Base-by-base conservation (phyloP, 805 yeast species). In the Saccharomycopsis fermentans region DNA sequence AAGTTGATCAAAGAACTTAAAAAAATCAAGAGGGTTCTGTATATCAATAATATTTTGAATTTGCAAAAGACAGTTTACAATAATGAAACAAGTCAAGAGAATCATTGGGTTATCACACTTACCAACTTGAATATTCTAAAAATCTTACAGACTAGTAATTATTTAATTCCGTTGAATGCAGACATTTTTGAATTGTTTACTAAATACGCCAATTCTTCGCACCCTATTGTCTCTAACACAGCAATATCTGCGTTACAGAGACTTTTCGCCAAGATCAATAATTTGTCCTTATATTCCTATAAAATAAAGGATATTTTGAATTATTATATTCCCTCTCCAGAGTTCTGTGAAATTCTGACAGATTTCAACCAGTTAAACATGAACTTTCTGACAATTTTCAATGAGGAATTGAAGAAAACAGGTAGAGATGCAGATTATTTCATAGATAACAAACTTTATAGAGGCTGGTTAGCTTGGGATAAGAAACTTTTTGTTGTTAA, bases 401-500 rank as follows among this genome's bases (percentile, higher is more conserved):
- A 70, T 48, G 59, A 65, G 4, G 94, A 87, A 63, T 71, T 86
- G 74, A 65, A 67, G 11, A 80, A 81, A 61, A 54, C 16, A 6
- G 69, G 73, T 14, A 69, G 72, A 0, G 58, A 69, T 24, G 86
- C 87, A 1, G 63, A 63, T 1, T 84, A 74, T 63, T 89, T 71
- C 65, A 74, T 85, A 63, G 90, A 86, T 65, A 77, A 77, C 34
- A 79, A 77, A 56, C 72, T 78, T 2, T 76, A 74, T 65, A 71
- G 74, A 8, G 94, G 96, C 0, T 86, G 90, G 82, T 69, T 87
- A 8, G 84, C 86, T 55, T 89, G 96, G 96, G 87, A 83, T 14
- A 70, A 80, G 19, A 63, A 71, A 0, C 65, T 84, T 69, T 67
- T 68, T 21, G 90, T 77, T 2, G 71, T 82, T 19, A 73, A 72